These are phyloP conservation scores for Abrus precatorius DNA, from an alignment of 306 rosid genomes.

Conservation along the genomic window DNA sequence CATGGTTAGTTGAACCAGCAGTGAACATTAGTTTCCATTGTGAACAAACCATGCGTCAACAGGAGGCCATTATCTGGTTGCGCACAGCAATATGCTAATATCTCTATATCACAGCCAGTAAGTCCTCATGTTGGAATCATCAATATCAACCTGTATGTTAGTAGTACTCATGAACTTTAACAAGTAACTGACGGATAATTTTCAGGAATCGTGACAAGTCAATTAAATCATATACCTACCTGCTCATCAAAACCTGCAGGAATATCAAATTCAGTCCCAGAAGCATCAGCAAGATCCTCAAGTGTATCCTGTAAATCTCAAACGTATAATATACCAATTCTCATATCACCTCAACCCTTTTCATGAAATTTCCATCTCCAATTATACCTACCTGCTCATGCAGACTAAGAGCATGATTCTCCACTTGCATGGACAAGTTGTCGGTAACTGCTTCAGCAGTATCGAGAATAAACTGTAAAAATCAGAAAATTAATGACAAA, in stretches of 20 bases:
- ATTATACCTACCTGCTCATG: constrained; percentile 60
- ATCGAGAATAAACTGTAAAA: constrained; percentile 60
- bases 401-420: constrained; percentile 59
- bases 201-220: constrained; percentile 24
- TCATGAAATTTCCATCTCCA: constrained; percentile 2
- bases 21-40: constrained; percentile 33
- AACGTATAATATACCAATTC: constrained; percentile 13
- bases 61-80: constrained; percentile 6
- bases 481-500: constrained; percentile 28
- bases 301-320: constrained; percentile 63
- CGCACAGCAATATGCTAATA: neutral
- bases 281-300: constrained; percentile 68
- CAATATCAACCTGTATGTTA: constrained; percentile 63
- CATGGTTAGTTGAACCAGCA: constrained; percentile 57
- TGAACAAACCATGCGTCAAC: constrained; percentile 13
- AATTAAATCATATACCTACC: constrained; percentile 64
- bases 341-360: constrained; percentile 33
- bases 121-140: constrained; percentile 63
- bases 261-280: constrained; percentile 75
- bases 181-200: constrained; percentile 26
- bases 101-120: constrained; percentile 61
- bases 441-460: constrained; percentile 56
- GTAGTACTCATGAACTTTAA: constrained; percentile 31
- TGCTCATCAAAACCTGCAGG: constrained; percentile 72
- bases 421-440: constrained; percentile 58